Conservation (phyloP, 148 eudicot species). For the Oxyria digyna region DNA sequence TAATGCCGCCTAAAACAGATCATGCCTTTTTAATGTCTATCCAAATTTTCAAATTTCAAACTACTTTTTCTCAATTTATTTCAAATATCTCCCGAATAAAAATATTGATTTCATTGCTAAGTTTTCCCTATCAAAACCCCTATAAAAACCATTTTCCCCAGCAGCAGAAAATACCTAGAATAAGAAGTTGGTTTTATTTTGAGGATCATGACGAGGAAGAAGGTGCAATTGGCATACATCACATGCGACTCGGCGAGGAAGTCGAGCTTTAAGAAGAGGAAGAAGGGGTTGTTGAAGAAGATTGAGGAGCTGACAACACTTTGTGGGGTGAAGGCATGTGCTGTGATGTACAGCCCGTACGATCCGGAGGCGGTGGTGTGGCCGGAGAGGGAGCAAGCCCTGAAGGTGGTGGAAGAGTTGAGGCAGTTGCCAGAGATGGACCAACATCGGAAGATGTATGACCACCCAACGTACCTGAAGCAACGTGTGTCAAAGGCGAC, state of each 20-base stretch:
- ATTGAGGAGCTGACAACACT: slow-evolving; percentile 17
- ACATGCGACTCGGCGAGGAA: slow-evolving; percentile 17
- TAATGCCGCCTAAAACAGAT: neutral
- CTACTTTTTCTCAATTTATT: neutral
- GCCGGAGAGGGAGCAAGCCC: slow-evolving; percentile 13
- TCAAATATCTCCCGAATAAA: neutral
- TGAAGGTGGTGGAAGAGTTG: slow-evolving; percentile 19
- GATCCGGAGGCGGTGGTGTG: slow-evolving; percentile 18
- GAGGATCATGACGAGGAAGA: slow-evolving; percentile 12
- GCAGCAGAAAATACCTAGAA: neutral
- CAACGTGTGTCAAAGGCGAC: slow-evolving; percentile 6
- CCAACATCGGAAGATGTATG: slow-evolving; percentile 8
- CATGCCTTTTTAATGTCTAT: neutral
- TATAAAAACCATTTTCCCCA: neutral
- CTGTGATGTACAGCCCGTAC: slow-evolving; percentile 18
- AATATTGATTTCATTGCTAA: neutral
- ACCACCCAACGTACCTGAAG: slow-evolving; percentile 10
- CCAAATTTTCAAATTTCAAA: neutral
- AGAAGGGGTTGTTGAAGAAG: slow-evolving; percentile 23
- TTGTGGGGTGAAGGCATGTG: slow-evolving; percentile 23
- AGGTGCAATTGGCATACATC: slow-evolving; percentile 18
- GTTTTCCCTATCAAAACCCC: neutral
- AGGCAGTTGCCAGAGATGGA: slow-evolving; percentile 10
- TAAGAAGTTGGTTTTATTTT: neutral
- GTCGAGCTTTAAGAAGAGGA: slow-evolving; percentile 20